Conservation (phyloP, 805 yeast genomes). For the Teunomyces lycoperdinae region DNA sequence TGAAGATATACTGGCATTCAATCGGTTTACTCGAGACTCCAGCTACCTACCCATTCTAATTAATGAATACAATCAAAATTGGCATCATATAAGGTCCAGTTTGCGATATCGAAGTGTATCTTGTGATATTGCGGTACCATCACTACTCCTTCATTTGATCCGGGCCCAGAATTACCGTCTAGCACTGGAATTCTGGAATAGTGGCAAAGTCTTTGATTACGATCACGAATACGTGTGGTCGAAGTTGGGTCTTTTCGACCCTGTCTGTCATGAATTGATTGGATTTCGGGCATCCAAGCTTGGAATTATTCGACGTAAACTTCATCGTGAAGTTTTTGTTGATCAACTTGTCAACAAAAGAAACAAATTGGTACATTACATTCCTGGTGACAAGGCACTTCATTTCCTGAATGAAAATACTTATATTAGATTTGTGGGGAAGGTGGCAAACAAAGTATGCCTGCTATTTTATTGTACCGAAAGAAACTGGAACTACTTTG, state of each 20-base stretch:
- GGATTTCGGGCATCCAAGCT: neutral
- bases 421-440: neutral
- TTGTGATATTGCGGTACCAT: neutral
- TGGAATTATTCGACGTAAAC: neutral
- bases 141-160: slow-evolving; percentile 1
- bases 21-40: neutral
- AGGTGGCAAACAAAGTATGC: neutral
- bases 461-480: neutral
- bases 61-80: neutral
- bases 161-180: slow-evolving; percentile 1
- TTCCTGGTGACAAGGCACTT: neutral
- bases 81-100: neutral
- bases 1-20: neutral
- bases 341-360: neutral
- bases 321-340: neutral
- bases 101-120: neutral
- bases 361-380: neutral
- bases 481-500: neutral
- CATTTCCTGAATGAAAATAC: neutral
- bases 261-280: neutral
- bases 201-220: neutral
- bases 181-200: neutral
- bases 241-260: slow-evolving; percentile 2
- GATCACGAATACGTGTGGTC: slow-evolving; percentile 1
- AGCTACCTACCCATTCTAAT: neutral